These are phyloP conservation scores for Tricholoma flavovirens DNA, from an alignment of 768 basidiomycete genomes.

Conservation along the genomic window DNA sequence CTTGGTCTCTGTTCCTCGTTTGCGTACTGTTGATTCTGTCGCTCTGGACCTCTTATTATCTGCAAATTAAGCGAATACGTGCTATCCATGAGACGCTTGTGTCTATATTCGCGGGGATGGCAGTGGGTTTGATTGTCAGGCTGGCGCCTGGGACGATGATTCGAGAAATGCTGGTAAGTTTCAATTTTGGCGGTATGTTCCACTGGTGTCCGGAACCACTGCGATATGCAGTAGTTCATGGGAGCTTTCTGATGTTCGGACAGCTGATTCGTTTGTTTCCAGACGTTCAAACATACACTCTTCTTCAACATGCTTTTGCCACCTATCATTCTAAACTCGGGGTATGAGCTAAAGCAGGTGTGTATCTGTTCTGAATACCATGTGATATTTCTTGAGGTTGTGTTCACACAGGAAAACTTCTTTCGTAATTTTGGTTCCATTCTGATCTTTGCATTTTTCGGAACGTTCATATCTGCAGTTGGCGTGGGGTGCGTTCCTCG, in stretches of 20 bases:
- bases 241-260: not conserved
- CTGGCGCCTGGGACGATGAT: constrained; percentile 92
- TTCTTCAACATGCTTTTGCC: constrained; percentile 98
- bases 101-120: constrained; percentile 93
- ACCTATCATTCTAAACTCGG: constrained; percentile 96
- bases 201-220: not conserved
- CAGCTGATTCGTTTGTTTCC: not conserved
- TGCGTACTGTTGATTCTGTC: constrained; percentile 91
- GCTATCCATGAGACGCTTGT: constrained; percentile 95
- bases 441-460: constrained; percentile 86
- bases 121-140: constrained; percentile 87
- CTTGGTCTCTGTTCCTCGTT: constrained; percentile 91
- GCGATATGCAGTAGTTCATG: no score
- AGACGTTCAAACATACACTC: constrained; percentile 96
- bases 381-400: not conserved
- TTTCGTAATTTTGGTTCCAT: constrained; percentile 98
- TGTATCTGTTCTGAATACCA: constrained; percentile 15
- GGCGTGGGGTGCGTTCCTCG: constrained; percentile 80
- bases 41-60: constrained; percentile 94
- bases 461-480: constrained; percentile 94
- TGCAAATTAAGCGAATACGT: constrained; percentile 94
- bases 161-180: constrained; percentile 91
- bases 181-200: not conserved
- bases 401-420: constrained; percentile 77
- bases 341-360: constrained; percentile 95